Base-by-base conservation (phyloP, 1,284 basidiomycete species). In the Rhodotorula glutinis region DNA sequence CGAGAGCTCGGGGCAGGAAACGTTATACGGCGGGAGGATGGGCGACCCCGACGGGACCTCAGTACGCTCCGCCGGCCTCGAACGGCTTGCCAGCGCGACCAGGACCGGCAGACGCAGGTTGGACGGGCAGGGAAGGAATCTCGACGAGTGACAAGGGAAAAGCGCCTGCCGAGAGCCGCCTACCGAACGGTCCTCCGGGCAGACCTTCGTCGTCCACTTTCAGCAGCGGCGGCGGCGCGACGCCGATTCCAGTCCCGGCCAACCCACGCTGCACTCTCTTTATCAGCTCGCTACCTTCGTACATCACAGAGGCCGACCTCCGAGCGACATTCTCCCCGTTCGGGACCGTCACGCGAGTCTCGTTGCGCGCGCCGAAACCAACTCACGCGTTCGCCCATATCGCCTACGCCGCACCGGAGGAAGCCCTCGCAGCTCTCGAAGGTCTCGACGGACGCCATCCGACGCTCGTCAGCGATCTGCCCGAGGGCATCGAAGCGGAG, bases 231-330 rank as follows among this genome's bases (percentile, higher is more conserved):
- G 9, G 23, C 10, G 27, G 19, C 4, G n/a, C 57, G 23, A 58
- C 57, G 19, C 58, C 51, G n/a, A 60, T 67, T 11, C 27, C 62
- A 5, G 55, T 61, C 11, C 66, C 66, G 21, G 29, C 57, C 44
- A 67, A 67, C 43, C 66, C 66, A 2, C n/a, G 52, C n/a, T 43
- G 40, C 14, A 25, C 44, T 9, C 56, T 54, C 33, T 58, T n/a
- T 27, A 43, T 61, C 60, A 11, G 7, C 19, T 21, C 17, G 25
- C 38, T 59, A 13, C 58, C 58, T 13, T 16, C 58, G 19, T 10
- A 40, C 25, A 43, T 43, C 25, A 41, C 58, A 17, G 38, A 51
- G 8, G 19, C 33, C 25, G 58, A 59, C 33, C 47, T 59, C 17
- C 58, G 38, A 25, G 58, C 58, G 30, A 59, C 49, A 40, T 57